phyloP scores from a whole-genome alignment of 192 early-diverging fungal genomes.

The Umbelopsis isabellina region DNA sequence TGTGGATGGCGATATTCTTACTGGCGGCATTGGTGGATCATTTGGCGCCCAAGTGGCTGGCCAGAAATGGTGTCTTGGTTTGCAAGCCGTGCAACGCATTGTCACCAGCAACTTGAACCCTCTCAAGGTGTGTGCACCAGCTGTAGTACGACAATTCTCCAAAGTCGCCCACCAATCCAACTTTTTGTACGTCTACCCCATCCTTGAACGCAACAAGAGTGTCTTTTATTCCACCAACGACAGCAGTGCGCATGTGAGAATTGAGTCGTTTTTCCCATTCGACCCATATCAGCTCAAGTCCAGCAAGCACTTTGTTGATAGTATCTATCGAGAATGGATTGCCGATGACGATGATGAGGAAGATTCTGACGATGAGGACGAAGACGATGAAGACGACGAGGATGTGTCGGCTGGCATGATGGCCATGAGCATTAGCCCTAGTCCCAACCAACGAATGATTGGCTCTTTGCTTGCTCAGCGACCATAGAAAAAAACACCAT shows the following conservation, averaged over 20 bases:
- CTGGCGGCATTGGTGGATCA: conserved; percentile 39
- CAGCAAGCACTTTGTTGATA: conserved; percentile 69
- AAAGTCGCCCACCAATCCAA: conserved; percentile 74
- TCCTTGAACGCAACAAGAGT: conserved; percentile 68
- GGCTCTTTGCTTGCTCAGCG: conserved; percentile 12
- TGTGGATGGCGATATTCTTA: conserved; percentile 33
- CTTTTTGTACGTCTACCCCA: conserved; percentile 86
- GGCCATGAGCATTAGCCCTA: conserved; percentile 63
- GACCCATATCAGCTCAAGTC: conserved; percentile 84
- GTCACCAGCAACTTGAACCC: conserved; percentile 81
- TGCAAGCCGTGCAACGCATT: conserved; percentile 70
- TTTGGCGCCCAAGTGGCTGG: conserved; percentile 32
- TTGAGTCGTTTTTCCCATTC: conserved; percentile 91
- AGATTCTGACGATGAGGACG: conserved; percentile 42
- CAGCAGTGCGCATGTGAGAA: conserved; percentile 38
- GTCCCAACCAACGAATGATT: conserved; percentile 42
- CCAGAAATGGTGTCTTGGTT: conserved; percentile 64
- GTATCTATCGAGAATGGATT: conserved; percentile 83
- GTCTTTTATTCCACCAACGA: conserved; percentile 34
- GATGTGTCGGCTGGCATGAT: conserved; percentile 49
- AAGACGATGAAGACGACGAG: conserved; percentile 43
- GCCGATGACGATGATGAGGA: conserved; percentile 62
- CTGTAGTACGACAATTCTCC: conserved; percentile 86
- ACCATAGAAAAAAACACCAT: not conserved
- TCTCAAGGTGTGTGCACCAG: conserved; percentile 76